A percentile compares a stretch with the other conserved stretches of the same genome.
phyloP scores from a whole-genome alignment of 177 flowering plant genomes.

The Vitis hybrid region DNA sequence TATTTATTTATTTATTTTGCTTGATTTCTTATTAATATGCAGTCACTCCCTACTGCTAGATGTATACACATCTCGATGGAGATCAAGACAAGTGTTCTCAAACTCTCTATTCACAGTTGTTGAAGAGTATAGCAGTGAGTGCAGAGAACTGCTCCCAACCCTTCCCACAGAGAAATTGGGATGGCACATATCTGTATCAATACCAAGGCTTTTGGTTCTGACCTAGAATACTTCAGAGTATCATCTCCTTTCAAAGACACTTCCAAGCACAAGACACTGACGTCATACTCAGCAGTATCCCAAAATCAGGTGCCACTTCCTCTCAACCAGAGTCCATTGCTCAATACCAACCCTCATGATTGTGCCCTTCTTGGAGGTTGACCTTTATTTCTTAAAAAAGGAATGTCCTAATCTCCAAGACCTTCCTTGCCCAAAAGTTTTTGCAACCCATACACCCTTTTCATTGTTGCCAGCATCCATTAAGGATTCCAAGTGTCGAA shows the following conservation, averaged over 20 bases:
- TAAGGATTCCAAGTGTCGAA: not conserved
- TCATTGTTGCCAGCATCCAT: constrained; percentile 18
- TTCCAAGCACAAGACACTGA: constrained; percentile 28
- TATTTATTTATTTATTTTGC: no score
- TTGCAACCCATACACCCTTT: constrained; percentile 19
- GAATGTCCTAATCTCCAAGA: not conserved
- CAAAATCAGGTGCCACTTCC: constrained; percentile 42
- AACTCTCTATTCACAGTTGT: constrained; percentile 2
- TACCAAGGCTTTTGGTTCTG: constrained; percentile 41
- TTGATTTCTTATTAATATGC: no score
- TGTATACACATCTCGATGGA: no score
- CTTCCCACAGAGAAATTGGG: constrained; percentile 36
- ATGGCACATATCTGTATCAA: constrained; percentile 23
- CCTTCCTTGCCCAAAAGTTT: not conserved
- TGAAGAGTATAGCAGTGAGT: constrained; percentile 8
- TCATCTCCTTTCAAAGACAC: constrained; percentile 28
- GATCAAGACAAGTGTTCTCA: no score
- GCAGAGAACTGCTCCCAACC: constrained; percentile 16
- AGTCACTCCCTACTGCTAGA: no score
- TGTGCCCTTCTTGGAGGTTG: constrained; percentile 11
- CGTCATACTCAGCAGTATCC: constrained; percentile 27
- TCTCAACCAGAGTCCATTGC: constrained; percentile 6
- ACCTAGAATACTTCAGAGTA: constrained; percentile 28
- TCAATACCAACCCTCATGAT: constrained; percentile 14
- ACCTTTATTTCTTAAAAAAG: no score